Percentiles rank a stretch among this genome's conserved stretches.
Conservation (phyloP, 495 filamentous ascomycete genomes). For the Lasiosphaeris hirsuta region DNA sequence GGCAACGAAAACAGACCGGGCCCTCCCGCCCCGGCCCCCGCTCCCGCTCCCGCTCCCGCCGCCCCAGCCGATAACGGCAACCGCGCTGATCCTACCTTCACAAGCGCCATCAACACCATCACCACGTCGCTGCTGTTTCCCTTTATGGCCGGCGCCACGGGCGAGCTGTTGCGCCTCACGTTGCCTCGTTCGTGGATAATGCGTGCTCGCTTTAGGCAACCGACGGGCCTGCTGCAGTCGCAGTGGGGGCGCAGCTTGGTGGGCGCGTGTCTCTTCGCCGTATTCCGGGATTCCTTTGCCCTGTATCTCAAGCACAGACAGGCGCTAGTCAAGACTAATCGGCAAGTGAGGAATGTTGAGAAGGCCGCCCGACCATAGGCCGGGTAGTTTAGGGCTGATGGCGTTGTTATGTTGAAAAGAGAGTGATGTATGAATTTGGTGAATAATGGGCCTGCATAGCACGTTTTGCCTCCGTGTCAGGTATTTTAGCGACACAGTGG, state of each 20-base stretch:
- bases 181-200: not conserved
- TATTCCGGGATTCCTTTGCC: slow-evolving; percentile 70
- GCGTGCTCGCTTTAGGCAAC: not conserved
- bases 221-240: slow-evolving; percentile 63
- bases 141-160: slow-evolving; percentile 56
- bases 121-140: slow-evolving; percentile 41
- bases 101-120: slow-evolving; percentile 32
- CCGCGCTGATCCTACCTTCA: slow-evolving; percentile 15
- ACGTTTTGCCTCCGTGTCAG: too few relatives aligned
- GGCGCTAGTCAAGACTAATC: slow-evolving; percentile 62
- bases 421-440: not conserved
- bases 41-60: not conserved
- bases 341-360: slow-evolving; percentile 60
- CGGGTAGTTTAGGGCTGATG: not conserved
- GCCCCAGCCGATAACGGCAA: slow-evolving; percentile 12
- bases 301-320: slow-evolving; percentile 72
- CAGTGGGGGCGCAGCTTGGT: slow-evolving; percentile 76
- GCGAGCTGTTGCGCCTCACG: slow-evolving; percentile 42
- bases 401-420: not conserved
- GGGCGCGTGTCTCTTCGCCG: slow-evolving; percentile 75
- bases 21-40: too few relatives aligned
- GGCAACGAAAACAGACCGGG: too few relatives aligned
- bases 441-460: too few relatives aligned
- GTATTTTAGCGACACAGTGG: too few relatives aligned
- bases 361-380: not conserved